Base-by-base conservation (phyloP, 2,329 filamentous ascomycete genomes). In the Colletotrichum viniferum region DNA sequence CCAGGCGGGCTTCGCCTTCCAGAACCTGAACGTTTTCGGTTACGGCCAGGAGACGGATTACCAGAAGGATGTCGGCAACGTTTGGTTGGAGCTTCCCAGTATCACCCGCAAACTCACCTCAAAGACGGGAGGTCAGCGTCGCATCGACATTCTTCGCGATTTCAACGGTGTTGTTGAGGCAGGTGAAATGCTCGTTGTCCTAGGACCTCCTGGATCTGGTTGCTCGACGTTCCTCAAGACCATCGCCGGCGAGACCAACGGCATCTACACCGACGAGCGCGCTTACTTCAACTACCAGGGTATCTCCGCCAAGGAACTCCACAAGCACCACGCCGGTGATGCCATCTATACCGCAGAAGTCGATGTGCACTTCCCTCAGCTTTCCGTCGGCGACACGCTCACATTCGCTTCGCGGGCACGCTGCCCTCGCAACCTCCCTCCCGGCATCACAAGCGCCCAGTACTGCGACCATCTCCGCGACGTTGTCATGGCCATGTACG, bases 201-300 rank as follows among this genome's bases (percentile, higher is more conserved):
- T 92, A 4, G 90, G 90, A 26, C 89, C 89, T 64, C 90, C 90
- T 7, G 85, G 85, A 5, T 79, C 82, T 1, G 90, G 90, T 24
- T 95, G 93, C 79, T 92, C 92, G 12, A 94, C 93, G 1, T 92
- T 94, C 77, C 85, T 94, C 69, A 94, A 94, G 81, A 92, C 91
- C 0, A 86, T 93, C 62, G 88, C 91, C 12, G 91, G 92, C 69
- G 91, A 93, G 79, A 92, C 89, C 1, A 88, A 92, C 76, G 92
- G 92, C n/a, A 89, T 93, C 79, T 86, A 87, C 58, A 67, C 74
- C 30, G 70, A 73, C 10, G 76, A 77, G 5, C 62, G 60, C 16
- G 62, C 76, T 4, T 74, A 73, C 43, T 73, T 77, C 38, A 77
- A 77, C 60, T 77, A 77, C 38, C 66, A 76, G 8, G 76, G 76